Evolutionary conservation across 768 basidiomycete genomes (phyloP).

Genomic region (Lepiota subincarnata): DNA sequence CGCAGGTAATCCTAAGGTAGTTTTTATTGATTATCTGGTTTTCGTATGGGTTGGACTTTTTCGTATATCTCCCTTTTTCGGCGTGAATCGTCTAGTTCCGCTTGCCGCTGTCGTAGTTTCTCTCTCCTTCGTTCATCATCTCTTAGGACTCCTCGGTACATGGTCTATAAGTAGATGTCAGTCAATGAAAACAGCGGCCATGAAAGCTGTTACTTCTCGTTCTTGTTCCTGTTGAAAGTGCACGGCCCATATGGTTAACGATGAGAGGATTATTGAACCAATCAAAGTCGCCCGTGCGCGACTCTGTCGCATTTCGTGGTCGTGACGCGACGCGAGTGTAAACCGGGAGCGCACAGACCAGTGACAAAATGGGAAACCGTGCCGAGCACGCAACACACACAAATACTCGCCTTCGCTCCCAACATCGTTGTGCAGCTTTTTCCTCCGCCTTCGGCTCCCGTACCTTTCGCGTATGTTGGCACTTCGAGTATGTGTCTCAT

Average conservation of each 20-base stretch:
- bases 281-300: conserved; percentile 73
- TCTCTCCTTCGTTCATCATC: conserved; percentile 80
- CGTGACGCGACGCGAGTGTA: conserved; percentile 22
- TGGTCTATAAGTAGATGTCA: conserved; percentile 47
- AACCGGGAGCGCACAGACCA: conserved; percentile 20
- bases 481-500: conserved; percentile 8
- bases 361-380: background rate
- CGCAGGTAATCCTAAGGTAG: too few relatives aligned
- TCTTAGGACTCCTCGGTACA: conserved; percentile 87
- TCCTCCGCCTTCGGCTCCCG: background rate
- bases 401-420: conserved; percentile 15
- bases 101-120: conserved; percentile 66
- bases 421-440: background rate
- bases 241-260: conserved; percentile 81
- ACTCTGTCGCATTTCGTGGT: conserved; percentile 49
- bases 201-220: conserved; percentile 55
- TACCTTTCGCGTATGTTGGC: conserved; percentile 1
- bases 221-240: conserved; percentile 84
- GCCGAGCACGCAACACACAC: conserved; percentile 14
- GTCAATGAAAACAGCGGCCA: background rate
- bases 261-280: conserved; percentile 58
- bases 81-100: conserved; percentile 56
- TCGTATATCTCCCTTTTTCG: conserved; percentile 68
- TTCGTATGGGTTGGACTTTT: conserved; percentile 37
- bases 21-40: background rate